Conservation (phyloP, 2,329 filamentous ascomycete species). For the Scopulariopsis brevicaulis region DNA sequence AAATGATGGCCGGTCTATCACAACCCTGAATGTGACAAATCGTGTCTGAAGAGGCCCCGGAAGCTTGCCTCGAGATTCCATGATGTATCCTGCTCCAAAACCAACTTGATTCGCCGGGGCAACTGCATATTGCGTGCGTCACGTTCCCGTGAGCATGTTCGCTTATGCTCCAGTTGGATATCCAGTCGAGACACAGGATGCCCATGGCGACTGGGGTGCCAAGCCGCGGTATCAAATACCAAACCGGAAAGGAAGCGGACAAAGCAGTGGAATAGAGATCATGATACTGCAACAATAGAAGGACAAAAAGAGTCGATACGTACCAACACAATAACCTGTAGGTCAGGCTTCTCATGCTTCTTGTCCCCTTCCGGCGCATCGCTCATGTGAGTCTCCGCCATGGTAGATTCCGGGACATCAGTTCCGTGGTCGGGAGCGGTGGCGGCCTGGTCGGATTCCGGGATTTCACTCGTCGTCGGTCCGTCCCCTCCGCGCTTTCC, state of each 20-base stretch:
- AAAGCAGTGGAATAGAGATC: neutral
- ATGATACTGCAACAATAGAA: neutral
- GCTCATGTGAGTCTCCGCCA: slow-evolving; percentile 1
- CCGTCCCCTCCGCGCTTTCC: neutral
- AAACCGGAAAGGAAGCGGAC: neutral
- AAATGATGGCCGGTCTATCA: neutral
- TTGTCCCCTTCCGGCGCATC: neutral
- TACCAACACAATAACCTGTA: slow-evolving; percentile 69
- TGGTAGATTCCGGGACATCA: neutral
- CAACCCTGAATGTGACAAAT: neutral
- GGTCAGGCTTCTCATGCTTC: slow-evolving; percentile 26
- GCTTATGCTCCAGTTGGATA: neutral
- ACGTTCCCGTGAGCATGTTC: neutral
- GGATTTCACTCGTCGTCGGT: neutral
- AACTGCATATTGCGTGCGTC: neutral
- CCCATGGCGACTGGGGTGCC: neutral
- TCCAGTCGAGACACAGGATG: neutral
- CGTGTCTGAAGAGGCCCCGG: neutral
- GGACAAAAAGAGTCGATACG: slow-evolving; percentile 21
- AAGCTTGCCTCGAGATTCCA: neutral
- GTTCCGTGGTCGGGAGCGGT: neutral
- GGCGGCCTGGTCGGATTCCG: neutral
- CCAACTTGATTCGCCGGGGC: neutral
- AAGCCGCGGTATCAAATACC: neutral
- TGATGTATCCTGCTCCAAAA: neutral